phyloP scores from a whole-genome alignment of 192 early-diverging fungal genomes.

The Entomortierella lignicola region DNA sequence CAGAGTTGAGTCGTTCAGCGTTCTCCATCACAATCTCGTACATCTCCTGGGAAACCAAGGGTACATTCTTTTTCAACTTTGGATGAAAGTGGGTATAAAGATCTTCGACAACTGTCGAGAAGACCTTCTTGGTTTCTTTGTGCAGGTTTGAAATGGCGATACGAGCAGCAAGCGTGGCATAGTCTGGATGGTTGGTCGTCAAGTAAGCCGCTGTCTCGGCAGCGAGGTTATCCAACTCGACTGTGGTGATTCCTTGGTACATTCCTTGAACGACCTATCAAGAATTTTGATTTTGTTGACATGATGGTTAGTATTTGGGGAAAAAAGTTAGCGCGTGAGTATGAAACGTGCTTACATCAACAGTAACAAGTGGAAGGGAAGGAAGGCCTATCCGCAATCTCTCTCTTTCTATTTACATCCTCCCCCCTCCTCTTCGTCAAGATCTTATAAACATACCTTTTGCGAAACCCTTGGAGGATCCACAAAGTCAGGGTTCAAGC shows the following conservation, averaged over 20 bases:
- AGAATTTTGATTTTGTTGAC: neutral
- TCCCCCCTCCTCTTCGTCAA: too few relatives aligned
- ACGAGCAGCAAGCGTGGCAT: conserved; percentile 94
- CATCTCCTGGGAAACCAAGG: conserved; percentile 86
- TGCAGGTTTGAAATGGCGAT: conserved; percentile 96
- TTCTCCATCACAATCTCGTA: conserved; percentile 74
- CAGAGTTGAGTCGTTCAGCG: conserved; percentile 83
- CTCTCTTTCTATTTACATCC: too few relatives aligned
- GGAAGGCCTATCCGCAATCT: neutral
- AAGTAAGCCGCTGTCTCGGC: conserved; percentile 92
- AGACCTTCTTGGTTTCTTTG: conserved; percentile 82
- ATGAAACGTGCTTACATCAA: neutral
- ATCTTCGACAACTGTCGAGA: conserved; percentile 83
- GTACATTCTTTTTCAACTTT: conserved; percentile 81
- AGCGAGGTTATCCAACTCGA: conserved; percentile 96
- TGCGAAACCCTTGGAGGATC: conserved; percentile 90
- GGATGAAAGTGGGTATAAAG: conserved; percentile 90
- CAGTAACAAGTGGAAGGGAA: neutral
- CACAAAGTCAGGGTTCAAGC: conserved; percentile 91
- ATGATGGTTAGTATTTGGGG: neutral
- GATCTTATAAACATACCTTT: conserved; percentile 73
- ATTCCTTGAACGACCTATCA: conserved; percentile 91
- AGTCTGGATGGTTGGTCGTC: conserved; percentile 95
- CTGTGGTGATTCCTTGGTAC: conserved; percentile 97
- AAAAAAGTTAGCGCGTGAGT: neutral